phyloP scores from a whole-genome alignment of 2,329 filamentous ascomycete species.

The Penicillium sp. region DNA sequence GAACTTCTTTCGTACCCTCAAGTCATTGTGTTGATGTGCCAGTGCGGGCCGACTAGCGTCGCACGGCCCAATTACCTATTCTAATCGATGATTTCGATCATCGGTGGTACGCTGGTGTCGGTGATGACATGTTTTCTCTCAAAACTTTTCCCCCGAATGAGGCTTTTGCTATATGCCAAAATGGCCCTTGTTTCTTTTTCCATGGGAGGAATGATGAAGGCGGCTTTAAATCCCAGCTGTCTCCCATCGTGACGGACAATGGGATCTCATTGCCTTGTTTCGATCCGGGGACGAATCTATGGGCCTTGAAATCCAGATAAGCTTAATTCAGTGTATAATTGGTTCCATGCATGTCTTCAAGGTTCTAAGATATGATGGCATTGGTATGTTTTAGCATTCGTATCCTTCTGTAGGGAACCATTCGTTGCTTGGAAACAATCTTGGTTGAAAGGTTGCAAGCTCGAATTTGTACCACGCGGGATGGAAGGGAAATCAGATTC shows the following conservation, averaged over 20 bases:
- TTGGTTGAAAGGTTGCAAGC: too few species aligned
- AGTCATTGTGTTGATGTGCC: too few species aligned
- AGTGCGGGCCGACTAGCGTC: too few species aligned
- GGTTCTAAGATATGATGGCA: too few species aligned
- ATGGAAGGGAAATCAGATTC: too few species aligned
- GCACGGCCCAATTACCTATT: background rate
- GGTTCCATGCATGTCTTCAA: too few species aligned
- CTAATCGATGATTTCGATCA: background rate
- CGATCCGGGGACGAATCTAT: background rate
- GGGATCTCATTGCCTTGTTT: background rate
- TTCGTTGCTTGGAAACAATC: too few species aligned
- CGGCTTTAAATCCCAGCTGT: background rate
- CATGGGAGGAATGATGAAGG: background rate
- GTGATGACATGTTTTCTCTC: background rate
- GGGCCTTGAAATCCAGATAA: background rate
- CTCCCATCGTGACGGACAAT: background rate
- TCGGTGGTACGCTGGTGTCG: constrained; percentile 1
- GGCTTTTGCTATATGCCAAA: background rate
- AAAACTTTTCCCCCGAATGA: background rate
- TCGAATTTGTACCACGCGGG: too few species aligned
- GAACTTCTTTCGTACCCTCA: too few species aligned
- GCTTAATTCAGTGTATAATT: background rate
- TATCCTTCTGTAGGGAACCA: too few species aligned
- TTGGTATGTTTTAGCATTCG: too few species aligned
- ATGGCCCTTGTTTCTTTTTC: background rate